Evolutionary conservation across 345 rosid species (phyloP).

Genomic region (Bruguiera parviflora): DNA sequence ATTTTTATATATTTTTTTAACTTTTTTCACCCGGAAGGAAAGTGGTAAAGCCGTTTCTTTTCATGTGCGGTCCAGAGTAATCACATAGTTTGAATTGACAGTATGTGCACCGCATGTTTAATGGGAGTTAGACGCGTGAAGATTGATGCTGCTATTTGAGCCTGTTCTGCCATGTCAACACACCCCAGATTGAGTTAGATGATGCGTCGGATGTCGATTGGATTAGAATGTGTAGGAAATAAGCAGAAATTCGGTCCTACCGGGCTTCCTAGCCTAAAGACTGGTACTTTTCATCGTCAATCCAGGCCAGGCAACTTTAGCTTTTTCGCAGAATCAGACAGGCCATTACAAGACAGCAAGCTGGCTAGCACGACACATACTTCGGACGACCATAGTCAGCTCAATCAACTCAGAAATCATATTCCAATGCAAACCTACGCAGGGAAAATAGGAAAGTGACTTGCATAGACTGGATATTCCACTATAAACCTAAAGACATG

Average conservation of each 20-base stretch:
- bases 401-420: neutral
- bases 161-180: neutral
- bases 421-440: neutral
- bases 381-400: neutral
- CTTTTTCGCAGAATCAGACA: neutral
- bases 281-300: neutral
- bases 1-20: too few species aligned
- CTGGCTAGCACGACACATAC: neutral
- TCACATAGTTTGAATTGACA: neutral
- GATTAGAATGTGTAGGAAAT: neutral
- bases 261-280: neutral
- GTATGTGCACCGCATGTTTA: neutral
- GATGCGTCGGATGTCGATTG: neutral
- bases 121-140: neutral
- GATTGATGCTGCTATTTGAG: neutral
- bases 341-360: neutral
- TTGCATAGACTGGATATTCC: too few species aligned
- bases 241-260: neutral
- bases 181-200: neutral
- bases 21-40: neutral
- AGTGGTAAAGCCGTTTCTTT: neutral
- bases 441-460: neutral
- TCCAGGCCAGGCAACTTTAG: neutral
- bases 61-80: neutral
- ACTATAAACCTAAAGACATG: too few species aligned